Evolutionary conservation across 2,329 filamentous ascomycete species (phyloP).

Genomic region (Paracoccidioides lutzii): DNA sequence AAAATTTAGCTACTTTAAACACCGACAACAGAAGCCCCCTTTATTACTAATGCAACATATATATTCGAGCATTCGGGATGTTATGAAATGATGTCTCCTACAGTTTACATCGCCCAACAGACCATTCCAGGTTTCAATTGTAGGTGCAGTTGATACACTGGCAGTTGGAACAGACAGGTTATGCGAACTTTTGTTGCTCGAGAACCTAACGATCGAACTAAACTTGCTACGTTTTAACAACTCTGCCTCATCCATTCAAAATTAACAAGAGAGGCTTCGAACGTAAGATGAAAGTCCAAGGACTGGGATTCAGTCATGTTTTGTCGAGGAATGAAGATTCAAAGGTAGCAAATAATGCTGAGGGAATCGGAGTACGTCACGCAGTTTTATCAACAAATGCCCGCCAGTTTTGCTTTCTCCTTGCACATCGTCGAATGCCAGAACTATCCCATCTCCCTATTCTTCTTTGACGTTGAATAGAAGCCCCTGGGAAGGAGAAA

Average conservation of each 20-base stretch:
- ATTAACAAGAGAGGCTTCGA: not conserved
- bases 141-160: too few relatives aligned
- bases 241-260: not conserved
- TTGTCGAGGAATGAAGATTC: not conserved
- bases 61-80: too few relatives aligned
- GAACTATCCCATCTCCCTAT: too few relatives aligned
- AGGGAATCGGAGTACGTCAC: not conserved
- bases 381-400: too few relatives aligned
- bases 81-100: not conserved
- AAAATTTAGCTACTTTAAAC: not conserved
- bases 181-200: not conserved
- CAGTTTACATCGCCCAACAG: not conserved
- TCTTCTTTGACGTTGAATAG: too few relatives aligned
- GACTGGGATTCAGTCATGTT: not conserved
- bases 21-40: not conserved
- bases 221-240: not conserved
- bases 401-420: too few relatives aligned
- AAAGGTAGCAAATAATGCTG: not conserved
- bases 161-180: too few relatives aligned
- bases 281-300: not conserved
- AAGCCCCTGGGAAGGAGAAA: too few relatives aligned
- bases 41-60: not conserved
- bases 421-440: too few relatives aligned
- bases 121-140: too few relatives aligned
- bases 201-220: not conserved